Evolutionary conservation across 2,329 filamentous ascomycete species (phyloP).

Genomic region (Aspergillus novofumigatus): DNA sequence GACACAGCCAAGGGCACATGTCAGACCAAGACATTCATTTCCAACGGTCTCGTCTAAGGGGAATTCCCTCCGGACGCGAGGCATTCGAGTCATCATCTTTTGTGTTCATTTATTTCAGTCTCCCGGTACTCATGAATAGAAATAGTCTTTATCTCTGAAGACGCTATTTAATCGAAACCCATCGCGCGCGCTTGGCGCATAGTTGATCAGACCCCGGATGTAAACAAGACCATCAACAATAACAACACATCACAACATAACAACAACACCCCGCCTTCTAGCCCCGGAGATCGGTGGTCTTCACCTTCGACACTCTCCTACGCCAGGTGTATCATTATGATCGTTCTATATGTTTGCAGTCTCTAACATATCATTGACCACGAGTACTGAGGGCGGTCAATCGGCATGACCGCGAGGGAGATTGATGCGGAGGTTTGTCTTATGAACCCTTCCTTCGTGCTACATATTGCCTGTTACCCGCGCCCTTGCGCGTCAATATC

Average conservation of each 20-base stretch:
- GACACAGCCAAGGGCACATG: neutral
- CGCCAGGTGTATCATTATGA: neutral
- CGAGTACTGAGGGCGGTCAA: neutral
- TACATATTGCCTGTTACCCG: neutral
- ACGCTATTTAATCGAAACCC: neutral
- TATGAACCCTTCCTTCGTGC: neutral
- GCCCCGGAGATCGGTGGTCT: neutral
- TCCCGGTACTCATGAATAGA: neutral
- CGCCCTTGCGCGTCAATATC: neutral
- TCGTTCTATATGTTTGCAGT: neutral
- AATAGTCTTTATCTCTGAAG: neutral
- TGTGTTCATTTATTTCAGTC: neutral
- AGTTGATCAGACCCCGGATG: neutral
- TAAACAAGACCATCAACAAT: neutral
- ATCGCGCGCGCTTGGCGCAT: constrained; percentile 3
- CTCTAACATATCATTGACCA: neutral
- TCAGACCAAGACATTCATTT: neutral
- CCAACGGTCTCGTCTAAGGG: neutral
- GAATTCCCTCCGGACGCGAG: neutral
- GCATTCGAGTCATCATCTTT: neutral
- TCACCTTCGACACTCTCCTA: neutral
- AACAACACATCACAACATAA: neutral
- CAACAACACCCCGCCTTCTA: neutral
- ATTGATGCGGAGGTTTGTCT: neutral
- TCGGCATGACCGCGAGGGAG: neutral